Conservation (phyloP, 2,329 filamentous ascomycete genomes). For the Diplodia mutila region DNA sequence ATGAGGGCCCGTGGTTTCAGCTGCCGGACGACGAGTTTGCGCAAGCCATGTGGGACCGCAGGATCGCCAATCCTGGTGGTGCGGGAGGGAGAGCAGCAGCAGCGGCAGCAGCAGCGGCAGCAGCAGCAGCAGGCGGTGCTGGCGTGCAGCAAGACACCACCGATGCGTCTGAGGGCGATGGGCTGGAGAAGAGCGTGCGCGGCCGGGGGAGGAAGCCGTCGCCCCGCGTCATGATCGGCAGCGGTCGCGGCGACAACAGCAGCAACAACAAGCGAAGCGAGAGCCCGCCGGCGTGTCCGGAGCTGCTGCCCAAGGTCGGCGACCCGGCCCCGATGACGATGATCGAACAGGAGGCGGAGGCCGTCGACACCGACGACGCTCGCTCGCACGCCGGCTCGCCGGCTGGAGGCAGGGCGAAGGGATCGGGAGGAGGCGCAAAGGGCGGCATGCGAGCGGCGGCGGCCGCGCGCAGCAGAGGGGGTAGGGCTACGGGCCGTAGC, state of each 20-base stretch:
- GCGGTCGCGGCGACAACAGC: neutral
- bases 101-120: neutral
- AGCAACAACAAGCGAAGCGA: constrained; percentile 5
- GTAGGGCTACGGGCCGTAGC: neutral
- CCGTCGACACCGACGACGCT: neutral
- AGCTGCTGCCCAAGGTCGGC: constrained; percentile 19
- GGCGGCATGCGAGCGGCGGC: constrained; percentile 32
- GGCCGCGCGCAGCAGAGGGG: constrained; percentile 32
- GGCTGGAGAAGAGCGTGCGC: neutral
- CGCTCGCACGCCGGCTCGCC: constrained; percentile 9
- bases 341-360: neutral
- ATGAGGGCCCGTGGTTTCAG: constrained; percentile 44
- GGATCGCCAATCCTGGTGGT: constrained; percentile 28
- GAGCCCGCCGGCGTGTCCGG: constrained; percentile 19
- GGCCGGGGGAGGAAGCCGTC: neutral
- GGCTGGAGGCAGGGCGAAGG: constrained; percentile 5
- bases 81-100: neutral
- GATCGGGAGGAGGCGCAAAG: constrained; percentile 25
- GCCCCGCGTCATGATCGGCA: neutral
- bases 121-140: constrained; percentile 23
- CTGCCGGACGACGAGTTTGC: constrained; percentile 50
- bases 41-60: constrained; percentile 48
- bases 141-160: neutral
- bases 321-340: neutral
- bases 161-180: constrained; percentile 10